phyloP scores from a whole-genome alignment of 345 rosid species.

The Syzygium grande region DNA sequence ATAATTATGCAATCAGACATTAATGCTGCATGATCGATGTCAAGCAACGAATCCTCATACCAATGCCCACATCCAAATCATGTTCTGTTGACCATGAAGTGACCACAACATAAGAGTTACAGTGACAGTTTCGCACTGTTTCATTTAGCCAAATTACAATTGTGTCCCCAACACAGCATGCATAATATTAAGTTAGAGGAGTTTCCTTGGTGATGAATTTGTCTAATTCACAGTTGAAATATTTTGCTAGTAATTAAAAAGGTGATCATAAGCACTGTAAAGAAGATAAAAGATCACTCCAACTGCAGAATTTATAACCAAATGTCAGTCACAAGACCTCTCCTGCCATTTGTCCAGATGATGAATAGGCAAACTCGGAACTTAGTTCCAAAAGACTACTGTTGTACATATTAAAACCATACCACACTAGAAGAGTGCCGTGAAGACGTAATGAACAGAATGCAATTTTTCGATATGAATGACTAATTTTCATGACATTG shows the following conservation, averaged over 20 bases:
- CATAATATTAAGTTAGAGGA: background rate
- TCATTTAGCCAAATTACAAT: background rate
- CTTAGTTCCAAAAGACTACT: background rate
- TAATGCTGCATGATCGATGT: background rate
- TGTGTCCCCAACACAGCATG: background rate
- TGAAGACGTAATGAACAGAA: background rate
- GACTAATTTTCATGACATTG: background rate
- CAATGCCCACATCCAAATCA: background rate
- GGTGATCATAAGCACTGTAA: background rate
- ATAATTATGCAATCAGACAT: background rate
- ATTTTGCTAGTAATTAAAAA: background rate
- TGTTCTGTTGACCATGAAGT: background rate
- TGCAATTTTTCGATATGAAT: background rate
- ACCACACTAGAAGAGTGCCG: background rate
- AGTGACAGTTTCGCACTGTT: background rate
- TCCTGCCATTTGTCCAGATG: background rate
- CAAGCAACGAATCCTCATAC: background rate
- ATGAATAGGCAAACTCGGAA: background rate
- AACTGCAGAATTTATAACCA: background rate
- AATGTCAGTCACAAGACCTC: background rate
- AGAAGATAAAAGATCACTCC: background rate
- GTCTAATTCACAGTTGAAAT: background rate
- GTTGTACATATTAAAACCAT: background rate
- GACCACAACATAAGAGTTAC: background rate
- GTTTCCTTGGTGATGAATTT: background rate